phyloP scores from a whole-genome alignment of 305 asterid species.

The Solanum hybrid region DNA sequence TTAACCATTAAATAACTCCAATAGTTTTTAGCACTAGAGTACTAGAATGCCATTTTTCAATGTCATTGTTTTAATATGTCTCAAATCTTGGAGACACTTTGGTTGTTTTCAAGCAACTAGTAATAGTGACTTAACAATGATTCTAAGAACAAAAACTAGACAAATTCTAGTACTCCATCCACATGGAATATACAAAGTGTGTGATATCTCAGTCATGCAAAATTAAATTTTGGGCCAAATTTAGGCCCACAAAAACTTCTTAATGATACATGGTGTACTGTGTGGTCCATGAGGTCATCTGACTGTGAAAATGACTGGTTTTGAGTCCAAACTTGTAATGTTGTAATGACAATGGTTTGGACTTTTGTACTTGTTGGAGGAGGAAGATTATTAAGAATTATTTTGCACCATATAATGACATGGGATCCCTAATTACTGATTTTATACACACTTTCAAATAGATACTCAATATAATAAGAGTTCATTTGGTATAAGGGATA shows the following conservation, averaged over 20 bases:
- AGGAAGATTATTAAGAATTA: not conserved
- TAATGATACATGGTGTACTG: not conserved
- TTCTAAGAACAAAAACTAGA: not conserved
- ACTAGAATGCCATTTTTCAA: not conserved
- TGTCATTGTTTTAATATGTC: not conserved
- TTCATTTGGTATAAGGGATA: not conserved
- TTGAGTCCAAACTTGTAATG: not conserved
- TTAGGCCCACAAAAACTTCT: not conserved
- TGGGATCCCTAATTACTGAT: not conserved
- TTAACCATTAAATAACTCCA: not conserved
- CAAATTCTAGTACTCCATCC: not conserved
- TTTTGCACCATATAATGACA: not conserved
- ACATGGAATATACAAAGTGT: not conserved
- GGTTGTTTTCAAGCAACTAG: not conserved
- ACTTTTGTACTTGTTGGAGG: not conserved
- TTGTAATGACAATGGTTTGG: not conserved
- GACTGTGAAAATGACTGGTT: not conserved
- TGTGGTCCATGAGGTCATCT: not conserved
- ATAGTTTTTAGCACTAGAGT: not conserved
- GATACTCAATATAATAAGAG: not conserved
- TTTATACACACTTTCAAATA: not conserved
- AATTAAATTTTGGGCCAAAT: not conserved
- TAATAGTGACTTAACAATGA: not conserved
- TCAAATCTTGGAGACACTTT: not conserved
- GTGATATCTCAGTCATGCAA: constrained; percentile 1